Base-by-base conservation (phyloP, 495 filamentous ascomycete species). In the Aspergillus homomorphus region DNA sequence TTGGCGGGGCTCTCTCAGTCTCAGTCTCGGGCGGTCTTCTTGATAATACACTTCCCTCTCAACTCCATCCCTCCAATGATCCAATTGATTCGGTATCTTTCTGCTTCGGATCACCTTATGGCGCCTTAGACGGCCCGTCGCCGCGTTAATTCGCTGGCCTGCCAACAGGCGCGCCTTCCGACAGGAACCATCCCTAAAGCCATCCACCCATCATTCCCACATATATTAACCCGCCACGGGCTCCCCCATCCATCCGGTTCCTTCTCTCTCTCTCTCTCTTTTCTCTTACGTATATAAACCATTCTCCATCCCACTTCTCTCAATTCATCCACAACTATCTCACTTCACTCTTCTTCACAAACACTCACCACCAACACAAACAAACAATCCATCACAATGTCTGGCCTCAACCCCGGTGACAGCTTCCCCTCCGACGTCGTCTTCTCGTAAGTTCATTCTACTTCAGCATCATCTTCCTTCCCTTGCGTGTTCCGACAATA, bases 391-490 rank as follows among this genome's bases (percentile, higher is more conserved):
- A 54, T 63, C 64, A 84, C 66, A 71, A 91, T 92, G 90, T 72
- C 89, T 74, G 76, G 79, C 62, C 82, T 93, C 74, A 86, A 90
- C 66, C 78, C 83, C 66, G 92, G 92, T 68, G 89, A 95, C 70
- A 80, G 78, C 69, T 95, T 98, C 81, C 92, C 93, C 67, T 67
- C 81, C 54, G 88, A 80, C 61, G 89, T 96, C 18, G 76, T 77
- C 63, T 96, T 96, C 77, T 77, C 80, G 86, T 88, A 73, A 64
- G 83, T 78, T 28, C 49, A 41, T 53, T 50, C 55, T 45, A 57
- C 59, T 44, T 45, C 56, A 38, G 21, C 43, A 22, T 44, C 21
- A 52, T 33, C 63, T 45, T 58, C 54, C 46, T 30, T 54, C 38
- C 45, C 56, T 21, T 33, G 53, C 38, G 56, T 55, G 24, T 19